Base-by-base conservation (phyloP, 1,139 yeast species). In the Yamadazyma aaseri region DNA sequence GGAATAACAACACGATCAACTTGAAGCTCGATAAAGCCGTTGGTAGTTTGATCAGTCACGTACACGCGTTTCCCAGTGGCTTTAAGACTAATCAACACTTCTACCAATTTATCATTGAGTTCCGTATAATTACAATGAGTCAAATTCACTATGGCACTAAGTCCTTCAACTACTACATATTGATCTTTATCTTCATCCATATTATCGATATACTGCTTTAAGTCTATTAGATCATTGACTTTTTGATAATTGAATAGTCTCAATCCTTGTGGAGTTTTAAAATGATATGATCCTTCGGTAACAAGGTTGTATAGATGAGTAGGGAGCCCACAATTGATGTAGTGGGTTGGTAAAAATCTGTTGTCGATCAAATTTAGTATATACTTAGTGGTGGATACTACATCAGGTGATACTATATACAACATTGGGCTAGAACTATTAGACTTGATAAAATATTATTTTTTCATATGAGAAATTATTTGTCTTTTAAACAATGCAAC, bases 241-340 rank as follows among this genome's bases (percentile, higher is more conserved):
- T 41, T 41, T 8, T 42, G 45, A 28, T 52, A 53, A 18, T 40
- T 41, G 33, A 53, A 48, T 11, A 35, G 30, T 33, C 39, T 39
- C 50, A 50, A 39, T 7, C 31, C 33, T 21, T 25, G 36, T 7
- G 38, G 33, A 15, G 26, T 7, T 3, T 28, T 9, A 28, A 49
- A 41, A n/a, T 16, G 16, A 17, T 39, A 39, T 7, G 32, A 26
- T 7, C 34, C 34, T 9, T 31, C 23, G 3, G 38, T 34, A 6
- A 52, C 43, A 4, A 31, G 17, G 17, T 42, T 21, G 26, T 36
- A 44, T 8, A 53, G 33, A 17, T 32, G 35, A 23, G 41, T 42
- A 4, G 53, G 54, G 12, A 49, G 36, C 2, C 50, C 44, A 17
- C 49, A 40, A 30, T 52, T 52, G 4, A 52, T 21, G 30, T 52